Percentiles rank a stretch among this genome's conserved stretches.
Evolutionary conservation across 176 grass and related monocot species (phyloP).

Genomic region (Themeda triandra): DNA sequence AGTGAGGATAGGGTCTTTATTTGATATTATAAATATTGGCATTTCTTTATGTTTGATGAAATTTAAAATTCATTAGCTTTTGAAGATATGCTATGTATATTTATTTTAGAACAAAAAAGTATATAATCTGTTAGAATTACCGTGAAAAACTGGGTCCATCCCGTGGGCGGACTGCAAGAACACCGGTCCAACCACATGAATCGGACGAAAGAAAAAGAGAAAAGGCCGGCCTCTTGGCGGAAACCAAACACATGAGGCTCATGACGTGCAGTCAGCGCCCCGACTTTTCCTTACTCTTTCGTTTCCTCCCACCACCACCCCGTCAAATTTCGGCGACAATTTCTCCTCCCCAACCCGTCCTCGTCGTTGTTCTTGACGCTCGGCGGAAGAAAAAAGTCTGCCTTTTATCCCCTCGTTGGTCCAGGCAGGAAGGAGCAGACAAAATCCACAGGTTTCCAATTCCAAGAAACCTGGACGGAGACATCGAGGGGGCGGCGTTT

Average conservation of each 20-base stretch:
- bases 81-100: no score
- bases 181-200: neutral
- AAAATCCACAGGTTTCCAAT: neutral
- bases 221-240: neutral
- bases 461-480: constrained; percentile 28
- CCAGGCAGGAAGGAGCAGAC: no score
- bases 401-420: no score
- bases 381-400: neutral
- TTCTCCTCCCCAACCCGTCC: neutral
- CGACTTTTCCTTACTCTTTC: neutral
- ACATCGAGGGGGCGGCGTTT: constrained; percentile 22
- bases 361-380: neutral
- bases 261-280: neutral
- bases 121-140: no score
- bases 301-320: neutral
- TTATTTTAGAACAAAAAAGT: no score
- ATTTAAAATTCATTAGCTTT: no score
- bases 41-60: no score
- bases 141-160: neutral
- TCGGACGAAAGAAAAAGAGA: neutral
- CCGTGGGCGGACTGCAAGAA: neutral
- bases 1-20: no score
- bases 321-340: neutral
- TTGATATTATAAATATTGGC: no score
- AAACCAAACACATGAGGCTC: neutral